Evolutionary conservation across 495 filamentous ascomycete species (phyloP).

Genomic region (Diplogelasinospora grovesii): DNA sequence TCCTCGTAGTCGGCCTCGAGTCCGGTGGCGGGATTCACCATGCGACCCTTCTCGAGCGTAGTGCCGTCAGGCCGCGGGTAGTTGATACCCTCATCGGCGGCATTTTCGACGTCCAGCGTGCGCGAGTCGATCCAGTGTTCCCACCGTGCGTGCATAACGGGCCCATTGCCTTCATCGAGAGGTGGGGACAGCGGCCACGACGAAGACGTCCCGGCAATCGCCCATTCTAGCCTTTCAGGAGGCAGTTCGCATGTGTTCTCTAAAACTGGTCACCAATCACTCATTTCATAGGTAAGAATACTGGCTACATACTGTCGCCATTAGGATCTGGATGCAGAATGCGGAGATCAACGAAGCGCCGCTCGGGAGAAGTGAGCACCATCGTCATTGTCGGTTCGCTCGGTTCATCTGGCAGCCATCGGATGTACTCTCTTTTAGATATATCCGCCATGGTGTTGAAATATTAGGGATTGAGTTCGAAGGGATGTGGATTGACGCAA

Average conservation of each 20-base stretch:
- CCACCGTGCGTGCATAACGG: conserved; percentile 40
- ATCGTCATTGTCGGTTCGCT: conserved; percentile 39
- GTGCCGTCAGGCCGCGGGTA: conserved; percentile 31
- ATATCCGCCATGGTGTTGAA: conserved; percentile 33
- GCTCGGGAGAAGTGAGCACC: conserved; percentile 42
- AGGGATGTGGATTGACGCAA: too few species aligned
- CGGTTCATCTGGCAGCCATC: conserved; percentile 34
- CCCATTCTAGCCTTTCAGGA: conserved; percentile 38
- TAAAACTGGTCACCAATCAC: too few species aligned
- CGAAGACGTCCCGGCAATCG: conserved; percentile 45
- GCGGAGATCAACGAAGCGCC: conserved; percentile 47
- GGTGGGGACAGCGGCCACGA: conserved; percentile 6
- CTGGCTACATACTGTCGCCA: too few species aligned
- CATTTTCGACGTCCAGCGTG: conserved; percentile 21
- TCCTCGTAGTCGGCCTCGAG: conserved; percentile 45
- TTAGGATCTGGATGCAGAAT: too few species aligned
- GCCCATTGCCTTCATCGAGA: not conserved
- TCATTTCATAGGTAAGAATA: too few species aligned
- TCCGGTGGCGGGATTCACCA: conserved; percentile 41
- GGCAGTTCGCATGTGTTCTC: too few species aligned
- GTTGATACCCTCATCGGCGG: conserved; percentile 47
- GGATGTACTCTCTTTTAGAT: conserved; percentile 34
- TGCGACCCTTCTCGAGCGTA: conserved; percentile 43
- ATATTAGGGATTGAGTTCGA: too few species aligned
- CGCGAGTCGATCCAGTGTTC: conserved; percentile 48